These are phyloP conservation scores for Mycena vitilis DNA, from an alignment of 768 basidiomycete genomes.

Conservation along the genomic window DNA sequence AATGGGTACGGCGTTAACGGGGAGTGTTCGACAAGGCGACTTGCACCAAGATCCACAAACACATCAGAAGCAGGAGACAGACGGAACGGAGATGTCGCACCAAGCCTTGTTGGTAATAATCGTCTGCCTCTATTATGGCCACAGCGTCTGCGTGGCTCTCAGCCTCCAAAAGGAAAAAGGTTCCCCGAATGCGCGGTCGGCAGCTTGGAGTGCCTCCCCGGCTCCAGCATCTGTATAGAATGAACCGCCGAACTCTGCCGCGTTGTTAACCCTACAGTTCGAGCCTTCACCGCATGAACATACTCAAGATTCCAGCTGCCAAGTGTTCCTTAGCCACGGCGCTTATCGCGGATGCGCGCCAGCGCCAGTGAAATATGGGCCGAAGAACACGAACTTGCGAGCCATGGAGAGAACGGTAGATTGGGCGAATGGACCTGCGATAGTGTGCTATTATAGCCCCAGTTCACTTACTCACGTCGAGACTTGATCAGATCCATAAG, in stretches of 20 bases:
- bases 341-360: not conserved
- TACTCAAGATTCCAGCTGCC: slow-evolving; percentile 16
- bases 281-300: not conserved
- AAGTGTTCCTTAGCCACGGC: not conserved
- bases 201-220: slow-evolving; percentile 5
- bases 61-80: not conserved
- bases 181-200: slow-evolving; percentile 23
- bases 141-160: slow-evolving; percentile 23
- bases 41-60: slow-evolving; percentile 17
- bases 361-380: slow-evolving; percentile 28
- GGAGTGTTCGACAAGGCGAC: slow-evolving; percentile 17
- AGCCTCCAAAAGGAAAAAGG: slow-evolving; percentile 28
- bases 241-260: slow-evolving; percentile 30
- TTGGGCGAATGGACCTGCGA: too few relatives aligned
- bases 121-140: slow-evolving; percentile 17
- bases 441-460: not conserved
- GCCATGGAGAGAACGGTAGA: slow-evolving; percentile 1
- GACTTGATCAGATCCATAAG: too few relatives aligned
- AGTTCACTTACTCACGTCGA: too few relatives aligned
- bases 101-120: slow-evolving; percentile 22
- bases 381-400: slow-evolving; percentile 30
- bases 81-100: not conserved
- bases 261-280: not conserved
- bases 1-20: slow-evolving; percentile 22
- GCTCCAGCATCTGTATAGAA: slow-evolving; percentile 24